Conservation (phyloP, 2,329 filamentous ascomycete genomes). For the Blastomyces emzantsi region DNA sequence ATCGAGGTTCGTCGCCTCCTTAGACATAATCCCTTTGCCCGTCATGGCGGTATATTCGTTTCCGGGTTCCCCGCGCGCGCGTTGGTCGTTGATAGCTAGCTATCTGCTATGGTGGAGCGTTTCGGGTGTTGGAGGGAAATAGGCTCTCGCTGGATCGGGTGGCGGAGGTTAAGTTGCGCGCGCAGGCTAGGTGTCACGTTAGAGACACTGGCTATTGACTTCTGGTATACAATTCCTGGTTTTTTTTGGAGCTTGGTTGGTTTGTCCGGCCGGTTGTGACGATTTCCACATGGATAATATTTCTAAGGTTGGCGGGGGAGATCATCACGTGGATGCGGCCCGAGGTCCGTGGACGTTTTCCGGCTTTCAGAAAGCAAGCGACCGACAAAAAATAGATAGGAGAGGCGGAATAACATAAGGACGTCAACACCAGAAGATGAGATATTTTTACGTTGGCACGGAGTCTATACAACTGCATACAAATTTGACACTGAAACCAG, state of each 20-base stretch:
- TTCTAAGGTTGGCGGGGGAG: background rate
- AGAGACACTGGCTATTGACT: background rate
- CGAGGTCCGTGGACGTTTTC: background rate
- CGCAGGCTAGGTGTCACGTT: background rate
- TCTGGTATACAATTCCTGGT: background rate
- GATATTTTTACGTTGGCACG: background rate
- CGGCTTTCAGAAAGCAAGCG: no score
- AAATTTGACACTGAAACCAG: background rate
- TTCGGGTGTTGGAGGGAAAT: background rate
- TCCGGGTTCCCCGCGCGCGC: background rate
- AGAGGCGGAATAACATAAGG: background rate
- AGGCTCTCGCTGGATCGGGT: background rate
- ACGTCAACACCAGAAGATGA: background rate
- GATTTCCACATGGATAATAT: background rate
- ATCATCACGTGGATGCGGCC: background rate
- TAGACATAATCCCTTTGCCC: slow-evolving; percentile 16
- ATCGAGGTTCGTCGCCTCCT: slow-evolving; percentile 43
- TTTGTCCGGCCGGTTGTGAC: background rate
- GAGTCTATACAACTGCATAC: background rate
- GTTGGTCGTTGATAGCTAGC: background rate
- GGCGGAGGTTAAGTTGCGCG: background rate
- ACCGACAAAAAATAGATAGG: no score
- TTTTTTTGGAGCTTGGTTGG: background rate
- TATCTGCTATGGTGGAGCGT: background rate
- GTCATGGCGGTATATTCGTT: slow-evolving; percentile 10